These are phyloP conservation scores for Nannochloropsis gaditana DNA, from an alignment of 108 stramenopile species.

Conservation along the genomic window DNA sequence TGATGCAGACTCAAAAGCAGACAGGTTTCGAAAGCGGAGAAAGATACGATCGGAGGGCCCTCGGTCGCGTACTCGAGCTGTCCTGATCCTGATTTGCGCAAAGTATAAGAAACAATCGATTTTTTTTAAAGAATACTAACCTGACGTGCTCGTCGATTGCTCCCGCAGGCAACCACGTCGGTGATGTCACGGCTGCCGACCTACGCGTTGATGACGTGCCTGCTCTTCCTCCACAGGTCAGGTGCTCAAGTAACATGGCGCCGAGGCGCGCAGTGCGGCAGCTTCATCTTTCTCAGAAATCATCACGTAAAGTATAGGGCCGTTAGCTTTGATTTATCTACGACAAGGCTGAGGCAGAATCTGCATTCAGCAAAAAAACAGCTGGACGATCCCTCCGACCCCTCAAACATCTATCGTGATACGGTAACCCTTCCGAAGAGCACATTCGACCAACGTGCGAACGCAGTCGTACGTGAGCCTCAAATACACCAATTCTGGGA, in stretches of 20 bases:
- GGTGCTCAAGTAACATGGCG: background rate
- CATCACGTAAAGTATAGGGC: too few species aligned
- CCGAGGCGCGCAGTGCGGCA: background rate
- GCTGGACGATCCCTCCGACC: background rate
- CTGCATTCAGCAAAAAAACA: background rate
- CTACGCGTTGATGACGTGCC: background rate
- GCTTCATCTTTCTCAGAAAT: background rate
- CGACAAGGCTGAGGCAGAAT: too few species aligned
- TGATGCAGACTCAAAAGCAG: too few species aligned
- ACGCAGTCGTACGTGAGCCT: slow-evolving; percentile 81
- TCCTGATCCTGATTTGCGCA: too few species aligned
- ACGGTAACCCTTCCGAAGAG: background rate
- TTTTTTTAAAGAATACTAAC: too few species aligned
- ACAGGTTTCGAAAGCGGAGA: too few species aligned
- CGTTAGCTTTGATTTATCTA: too few species aligned
- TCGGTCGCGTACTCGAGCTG: too few species aligned
- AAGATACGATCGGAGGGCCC: too few species aligned
- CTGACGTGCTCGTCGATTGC: too few species aligned
- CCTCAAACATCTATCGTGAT: background rate
- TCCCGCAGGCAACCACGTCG: background rate
- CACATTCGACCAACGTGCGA: slow-evolving; percentile 70
- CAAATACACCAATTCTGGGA: slow-evolving; percentile 80
- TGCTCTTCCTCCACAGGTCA: background rate
- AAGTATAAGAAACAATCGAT: too few species aligned
- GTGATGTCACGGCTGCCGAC: background rate